phyloP scores from a whole-genome alignment of 2,329 filamentous ascomycete genomes.

The Onygenales sp. region DNA sequence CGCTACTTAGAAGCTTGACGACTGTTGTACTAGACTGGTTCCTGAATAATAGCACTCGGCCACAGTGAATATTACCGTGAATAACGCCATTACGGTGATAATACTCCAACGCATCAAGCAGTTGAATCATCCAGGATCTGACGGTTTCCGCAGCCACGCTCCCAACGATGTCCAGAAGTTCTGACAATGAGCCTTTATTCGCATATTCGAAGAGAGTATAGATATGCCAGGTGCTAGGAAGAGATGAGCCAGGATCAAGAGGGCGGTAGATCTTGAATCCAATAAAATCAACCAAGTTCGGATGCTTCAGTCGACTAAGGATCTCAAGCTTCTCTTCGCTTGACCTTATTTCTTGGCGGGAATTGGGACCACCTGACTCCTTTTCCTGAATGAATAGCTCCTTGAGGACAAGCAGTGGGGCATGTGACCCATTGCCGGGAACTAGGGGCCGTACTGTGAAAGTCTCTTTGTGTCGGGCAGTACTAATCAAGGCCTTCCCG shows the following conservation, averaged over 20 bases:
- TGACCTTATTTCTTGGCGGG: constrained; percentile 66
- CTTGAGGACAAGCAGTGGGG: constrained; percentile 63
- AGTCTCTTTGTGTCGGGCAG: constrained; percentile 54
- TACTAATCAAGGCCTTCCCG: constrained; percentile 57
- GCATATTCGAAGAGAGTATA: constrained; percentile 67
- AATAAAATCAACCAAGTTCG: constrained; percentile 67
- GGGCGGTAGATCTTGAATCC: constrained; percentile 67
- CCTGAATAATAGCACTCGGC: constrained; percentile 69
- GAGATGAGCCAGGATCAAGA: constrained; percentile 29
- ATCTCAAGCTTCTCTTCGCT: constrained; percentile 69
- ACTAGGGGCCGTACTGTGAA: constrained; percentile 63
- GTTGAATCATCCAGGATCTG: constrained; percentile 81
- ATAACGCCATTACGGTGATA: constrained; percentile 76
- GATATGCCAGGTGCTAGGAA: constrained; percentile 54
- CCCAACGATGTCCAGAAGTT: constrained; percentile 71
- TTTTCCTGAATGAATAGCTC: constrained; percentile 52
- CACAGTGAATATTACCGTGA: constrained; percentile 72
- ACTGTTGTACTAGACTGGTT: constrained; percentile 57
- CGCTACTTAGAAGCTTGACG: constrained; percentile 46
- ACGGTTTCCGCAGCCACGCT: constrained; percentile 64
- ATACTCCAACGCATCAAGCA: constrained; percentile 80
- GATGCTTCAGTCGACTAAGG: constrained; percentile 65
- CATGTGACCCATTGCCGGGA: constrained; percentile 44
- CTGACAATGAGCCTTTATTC: constrained; percentile 71
- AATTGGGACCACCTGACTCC: constrained; percentile 49